Base-by-base conservation (phyloP, 2,329 filamentous ascomycete genomes). In the Pestalotiopsis sp. region DNA sequence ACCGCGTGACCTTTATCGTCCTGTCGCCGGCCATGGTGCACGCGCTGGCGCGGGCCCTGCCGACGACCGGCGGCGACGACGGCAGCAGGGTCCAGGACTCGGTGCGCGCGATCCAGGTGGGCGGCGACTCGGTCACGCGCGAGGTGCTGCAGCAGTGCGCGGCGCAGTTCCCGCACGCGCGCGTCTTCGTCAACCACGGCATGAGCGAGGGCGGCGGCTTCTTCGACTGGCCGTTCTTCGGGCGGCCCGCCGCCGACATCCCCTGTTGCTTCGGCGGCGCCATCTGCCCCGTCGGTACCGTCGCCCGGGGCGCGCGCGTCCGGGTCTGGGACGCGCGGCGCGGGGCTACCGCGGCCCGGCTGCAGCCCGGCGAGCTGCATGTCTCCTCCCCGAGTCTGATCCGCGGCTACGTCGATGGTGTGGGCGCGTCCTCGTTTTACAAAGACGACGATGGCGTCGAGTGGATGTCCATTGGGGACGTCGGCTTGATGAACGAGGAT, bases 11-110 rank as follows among this genome's bases (percentile, higher is more conserved):
- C 9, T 70, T 70, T 59, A 39, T 70, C 20, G 69, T 70, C 14
- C 56, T 70, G 13, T 49, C 69, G 27, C 69, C 69, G 58, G 38
- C 69, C 39, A 69, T 70, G 69, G 67, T 70, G 13, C 69, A 70
- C 52, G 69, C 61, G 38, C 38, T 70, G 17, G 69, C 64, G 64
- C 45, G 39, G 14, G 36, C 65, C 31, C 62, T 59, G 20, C 41
- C 23, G 6, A 17, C 13, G 4, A 12, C 31, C 17, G 27, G 11
- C 11, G 31, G 9, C 31, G 31, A 27, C 20, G 31, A 7, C n/a
- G 12, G 14, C 56, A 27, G 20, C 56, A 9, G 56, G 41, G 41
- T n/a, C 41, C 41, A 49, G n/a, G 41, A 49, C 56, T 68, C 25
- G 2, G 69, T 70, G 13, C 38, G 38, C 13, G 57, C 25, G 12